These are phyloP conservation scores for Abrus precatorius DNA, from an alignment of 306 rosid species.

Conservation along the genomic window DNA sequence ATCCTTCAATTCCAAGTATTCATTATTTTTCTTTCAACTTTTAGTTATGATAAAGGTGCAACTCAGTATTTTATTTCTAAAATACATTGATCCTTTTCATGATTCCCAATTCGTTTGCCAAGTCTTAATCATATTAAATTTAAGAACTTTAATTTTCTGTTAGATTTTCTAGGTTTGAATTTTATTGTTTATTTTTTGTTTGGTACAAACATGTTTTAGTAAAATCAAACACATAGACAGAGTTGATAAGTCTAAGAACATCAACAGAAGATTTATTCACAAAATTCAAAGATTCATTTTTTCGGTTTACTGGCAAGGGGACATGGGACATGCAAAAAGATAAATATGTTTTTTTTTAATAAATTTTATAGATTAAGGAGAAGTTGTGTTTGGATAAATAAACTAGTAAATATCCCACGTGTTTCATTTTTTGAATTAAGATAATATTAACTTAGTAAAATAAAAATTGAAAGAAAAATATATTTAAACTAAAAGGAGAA, in stretches of 20 bases:
- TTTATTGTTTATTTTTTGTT: background rate
- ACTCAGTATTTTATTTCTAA: background rate
- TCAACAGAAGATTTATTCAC: background rate
- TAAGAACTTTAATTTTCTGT: background rate
- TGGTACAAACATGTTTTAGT: background rate
- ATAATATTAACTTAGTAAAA: background rate
- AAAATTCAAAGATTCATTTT: background rate
- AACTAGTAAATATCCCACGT: background rate
- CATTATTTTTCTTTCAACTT: background rate
- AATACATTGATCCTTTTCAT: background rate
- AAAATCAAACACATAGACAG: no score
- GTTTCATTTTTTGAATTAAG: background rate
- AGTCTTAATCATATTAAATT: background rate
- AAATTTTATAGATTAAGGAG: background rate
- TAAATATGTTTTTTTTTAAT: background rate
- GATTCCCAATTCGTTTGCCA: background rate
- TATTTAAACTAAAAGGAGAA: background rate
- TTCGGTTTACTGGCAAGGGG: background rate
- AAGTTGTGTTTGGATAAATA: background rate
- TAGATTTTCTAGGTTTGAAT: background rate
- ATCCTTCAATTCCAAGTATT: background rate
- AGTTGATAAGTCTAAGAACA: background rate
- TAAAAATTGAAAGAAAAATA: background rate
- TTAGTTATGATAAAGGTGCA: background rate
- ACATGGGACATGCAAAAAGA: background rate